Percentiles rank a stretch among this genome's conserved stretches.
Evolutionary conservation across 768 basidiomycete genomes (phyloP).

Genomic region (Lentinula aciculospora): DNA sequence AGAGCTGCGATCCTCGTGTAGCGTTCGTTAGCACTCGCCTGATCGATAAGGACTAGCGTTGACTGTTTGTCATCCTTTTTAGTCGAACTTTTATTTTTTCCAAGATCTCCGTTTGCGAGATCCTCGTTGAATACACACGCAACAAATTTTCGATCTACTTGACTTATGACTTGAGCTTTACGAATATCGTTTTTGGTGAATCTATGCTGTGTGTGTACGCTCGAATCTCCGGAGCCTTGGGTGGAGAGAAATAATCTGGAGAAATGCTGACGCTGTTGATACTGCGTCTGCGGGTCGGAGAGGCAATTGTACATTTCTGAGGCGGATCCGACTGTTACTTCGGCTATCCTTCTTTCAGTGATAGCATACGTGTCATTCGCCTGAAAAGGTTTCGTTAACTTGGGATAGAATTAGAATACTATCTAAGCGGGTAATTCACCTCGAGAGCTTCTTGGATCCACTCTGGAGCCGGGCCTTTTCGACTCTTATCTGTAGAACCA

Average conservation of each 20-base stretch:
- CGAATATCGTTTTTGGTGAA: conserved; percentile 52
- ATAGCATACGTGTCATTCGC: conserved; percentile 51
- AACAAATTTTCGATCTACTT: conserved; percentile 91
- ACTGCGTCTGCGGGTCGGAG: neutral
- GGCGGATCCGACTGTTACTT: conserved; percentile 4
- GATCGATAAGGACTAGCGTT: conserved; percentile 79
- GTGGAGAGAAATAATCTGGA: neutral
- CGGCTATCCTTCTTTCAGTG: conserved; percentile 23
- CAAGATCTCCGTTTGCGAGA: conserved; percentile 11
- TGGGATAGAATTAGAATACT: neutral
- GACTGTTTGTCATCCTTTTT: conserved; percentile 8
- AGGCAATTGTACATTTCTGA: neutral
- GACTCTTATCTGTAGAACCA: neutral
- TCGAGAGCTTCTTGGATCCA: conserved; percentile 63
- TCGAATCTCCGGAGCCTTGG: neutral
- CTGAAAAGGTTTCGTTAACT: conserved; percentile 23
- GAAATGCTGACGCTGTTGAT: neutral
- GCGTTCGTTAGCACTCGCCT: conserved; percentile 3
- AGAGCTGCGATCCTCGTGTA: conserved; percentile 8
- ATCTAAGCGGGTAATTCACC: conserved; percentile 25
- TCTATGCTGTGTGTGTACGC: conserved; percentile 13
- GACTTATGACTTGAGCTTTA: conserved; percentile 60
- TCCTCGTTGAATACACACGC: conserved; percentile 52
- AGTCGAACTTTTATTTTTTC: neutral
- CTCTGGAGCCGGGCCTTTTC: conserved; percentile 30